Evolutionary conservation across 106 monocot species (phyloP), one percentile per base, ranked within the genome.

Genomic region (Acorus calamus): DNA sequence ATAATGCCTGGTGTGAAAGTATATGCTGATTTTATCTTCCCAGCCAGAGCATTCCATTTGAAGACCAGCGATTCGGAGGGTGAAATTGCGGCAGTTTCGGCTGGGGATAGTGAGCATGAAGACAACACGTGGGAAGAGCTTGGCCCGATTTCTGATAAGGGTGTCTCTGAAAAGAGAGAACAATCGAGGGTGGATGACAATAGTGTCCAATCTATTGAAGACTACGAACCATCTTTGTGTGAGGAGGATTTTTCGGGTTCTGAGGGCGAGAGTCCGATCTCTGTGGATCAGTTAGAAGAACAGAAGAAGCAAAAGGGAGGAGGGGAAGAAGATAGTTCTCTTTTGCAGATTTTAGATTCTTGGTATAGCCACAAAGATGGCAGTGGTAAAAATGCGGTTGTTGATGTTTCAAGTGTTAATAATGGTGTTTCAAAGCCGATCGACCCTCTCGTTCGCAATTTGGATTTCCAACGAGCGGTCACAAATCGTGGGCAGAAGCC

Each of bases 201-300:
- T 57, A 13, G 66, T 3, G 47, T 47, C 5, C 49, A 48, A 6
- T 83, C 63, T 44, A 66, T 45, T 28, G 73, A 70, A 50, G 78
- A 28, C 28, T 28, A 28, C 28, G 28, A 28, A 28, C 28, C 69
- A 53, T 78, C 77, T 47, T 72, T 88, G 48, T 85, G 78, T 7
- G 92, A 85, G 57, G 78, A 80, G 61, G 92, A 88, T 43, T 79
- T 69, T 52, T 67, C 80, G 47, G 92, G 85, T 76, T 69, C 78
- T 5, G 83, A 84, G 63, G 72, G 72, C 53, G 72, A 75, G 6
- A 4, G 8, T 47, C 69, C 66, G 42, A 14, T 11, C 4, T 54
- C 42, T 3, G 4, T 7, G 41, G 47, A 14, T 10, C 50, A 4
- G 46, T 45, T 58, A 53, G 57, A 59, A 8, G 11, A 5, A 42